A percentile compares a stretch with the other conserved stretches of the same genome.
Evolutionary conservation across 106 monocot genomes (phyloP).

Genomic region (Apostasia ramifera): DNA sequence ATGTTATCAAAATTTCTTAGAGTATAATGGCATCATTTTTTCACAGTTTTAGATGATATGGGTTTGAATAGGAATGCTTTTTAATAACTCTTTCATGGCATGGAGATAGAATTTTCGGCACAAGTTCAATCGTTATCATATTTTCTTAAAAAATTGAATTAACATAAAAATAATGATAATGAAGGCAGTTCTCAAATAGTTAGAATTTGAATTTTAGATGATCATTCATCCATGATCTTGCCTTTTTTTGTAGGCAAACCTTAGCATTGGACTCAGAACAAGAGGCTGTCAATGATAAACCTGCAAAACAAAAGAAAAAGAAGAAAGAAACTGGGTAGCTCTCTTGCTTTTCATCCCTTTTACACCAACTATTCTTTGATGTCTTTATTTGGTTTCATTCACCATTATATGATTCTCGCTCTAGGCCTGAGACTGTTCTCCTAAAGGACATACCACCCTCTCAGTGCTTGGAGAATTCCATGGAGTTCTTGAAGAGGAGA

Average conservation of each 20-base stretch:
- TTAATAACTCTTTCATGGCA: too few species aligned
- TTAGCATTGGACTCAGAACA: slow-evolving; percentile 72
- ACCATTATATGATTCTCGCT: background rate
- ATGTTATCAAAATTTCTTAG: too few species aligned
- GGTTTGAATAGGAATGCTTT: too few species aligned
- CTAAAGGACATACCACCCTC: slow-evolving; percentile 57
- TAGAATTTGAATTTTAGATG: too few species aligned
- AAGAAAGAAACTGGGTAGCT: slow-evolving; percentile 50
- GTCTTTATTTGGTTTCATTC: background rate
- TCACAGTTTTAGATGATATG: too few species aligned
- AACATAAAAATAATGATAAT: too few species aligned
- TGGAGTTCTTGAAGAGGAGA: slow-evolving; percentile 77
- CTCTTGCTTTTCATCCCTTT: background rate
- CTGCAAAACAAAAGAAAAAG: slow-evolving; percentile 43
- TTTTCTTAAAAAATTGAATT: too few species aligned
- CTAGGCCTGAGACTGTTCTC: slow-evolving; percentile 56
- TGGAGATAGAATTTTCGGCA: too few species aligned
- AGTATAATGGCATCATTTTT: too few species aligned
- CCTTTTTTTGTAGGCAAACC: slow-evolving; percentile 32
- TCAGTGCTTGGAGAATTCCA: slow-evolving; percentile 45
- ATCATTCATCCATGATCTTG: background rate
- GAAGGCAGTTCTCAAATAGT: too few species aligned
- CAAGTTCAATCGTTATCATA: too few species aligned
- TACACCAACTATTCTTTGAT: background rate
- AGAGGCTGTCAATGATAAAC: slow-evolving; percentile 36